Base-by-base conservation (phyloP, 306 rosid species). In the Canavalia ensiformis region DNA sequence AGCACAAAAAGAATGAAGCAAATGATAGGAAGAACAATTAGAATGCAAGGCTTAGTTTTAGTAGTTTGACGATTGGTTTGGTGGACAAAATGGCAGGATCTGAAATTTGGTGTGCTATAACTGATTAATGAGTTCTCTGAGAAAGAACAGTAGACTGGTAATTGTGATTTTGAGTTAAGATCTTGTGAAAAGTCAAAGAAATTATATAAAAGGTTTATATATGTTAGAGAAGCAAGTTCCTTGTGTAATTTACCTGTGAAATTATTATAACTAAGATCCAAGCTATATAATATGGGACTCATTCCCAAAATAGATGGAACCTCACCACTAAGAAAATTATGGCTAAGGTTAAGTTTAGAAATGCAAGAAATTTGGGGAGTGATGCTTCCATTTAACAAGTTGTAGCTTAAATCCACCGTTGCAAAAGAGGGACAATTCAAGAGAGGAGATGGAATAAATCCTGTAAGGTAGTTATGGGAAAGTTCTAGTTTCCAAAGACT, bases 181-280 rank as follows among this genome's bases (percentile, higher is more conserved):
- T 67, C 7, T n/a, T 25, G 8, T 30, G 79, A 29, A n/a, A 46
- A 74, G 7, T 12, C 9, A 50, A 77, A 51, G 2, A 4, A 64
- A 37, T 65, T 77, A 29, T 37, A 65, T 1, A 74, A 77, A 6
- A 77, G 34, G n/a, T 77, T 39, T 55, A 77, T 0, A 8, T 35
- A 2, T 25, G 2, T 0, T 4, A 65, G 0, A 28, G 0, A 0
- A 5, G 13, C 13, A 25, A 76, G 64, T 18, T 35, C 1, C 13
- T 25, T 6, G 4, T 7, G 56, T 39, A 41, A 1, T 11, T 8
- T 31, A 6, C 56, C 82, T 3, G 4, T 37, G 8, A 77, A 8
- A 13, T 66, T 39, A 7, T 77, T 77, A 42, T 39, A 29, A 35
- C 72, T 75, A n/a, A 75, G 60, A 33, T 75, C 60, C 78, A 56